Evolutionary conservation across 2,329 filamentous ascomycete species (phyloP), one percentile per base, ranked within the genome.

Genomic region (Exserohilum rostratum): DNA sequence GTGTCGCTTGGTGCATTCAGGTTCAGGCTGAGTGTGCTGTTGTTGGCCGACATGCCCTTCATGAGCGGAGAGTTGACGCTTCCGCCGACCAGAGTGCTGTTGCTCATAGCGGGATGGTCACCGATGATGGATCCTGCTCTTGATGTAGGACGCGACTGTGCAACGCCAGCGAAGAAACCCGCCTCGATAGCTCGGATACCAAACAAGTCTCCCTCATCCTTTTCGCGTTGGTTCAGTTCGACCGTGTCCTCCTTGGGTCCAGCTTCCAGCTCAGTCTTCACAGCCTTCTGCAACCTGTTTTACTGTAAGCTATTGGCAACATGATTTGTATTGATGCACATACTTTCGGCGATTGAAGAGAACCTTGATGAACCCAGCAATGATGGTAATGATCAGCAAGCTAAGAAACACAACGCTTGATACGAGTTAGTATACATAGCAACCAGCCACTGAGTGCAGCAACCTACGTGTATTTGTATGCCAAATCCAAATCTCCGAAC

Each of bases 141-240:
- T 55, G 74, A 76, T 10, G 65, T 68, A 18, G 74, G 74, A 38
- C 72, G 71, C 20, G 75, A 77, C 47, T 77, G 74, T 22, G 71
- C 67, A 10, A 77, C 71, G 45, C 75, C 74, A 42, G 72, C 75
- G 45, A 67, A 76, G 61, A 74, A 77, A n/a, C 74, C 75, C 33
- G 74, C 73, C 61, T 77, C 75, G 30, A 77, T 72, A 51, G 75
- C 74, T n/a, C 75, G 72, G 38, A 76, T 64, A 42, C 74, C 74
- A 46, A 77, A 76, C 2, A 76, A 62, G 46, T 77, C 74, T 13
- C 74, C 74, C 50, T 76, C 71, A 55, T 76, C 73, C 61, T 72
- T 75, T 53, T 71, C 65, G 38, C 70, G 65, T 40, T 70, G 65
- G 50, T 71, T 74, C 37, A 76, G 54, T 46, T 73, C 72, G 44